Conservation (phyloP, 805 yeast genomes). For the Pichia occidentalis region DNA sequence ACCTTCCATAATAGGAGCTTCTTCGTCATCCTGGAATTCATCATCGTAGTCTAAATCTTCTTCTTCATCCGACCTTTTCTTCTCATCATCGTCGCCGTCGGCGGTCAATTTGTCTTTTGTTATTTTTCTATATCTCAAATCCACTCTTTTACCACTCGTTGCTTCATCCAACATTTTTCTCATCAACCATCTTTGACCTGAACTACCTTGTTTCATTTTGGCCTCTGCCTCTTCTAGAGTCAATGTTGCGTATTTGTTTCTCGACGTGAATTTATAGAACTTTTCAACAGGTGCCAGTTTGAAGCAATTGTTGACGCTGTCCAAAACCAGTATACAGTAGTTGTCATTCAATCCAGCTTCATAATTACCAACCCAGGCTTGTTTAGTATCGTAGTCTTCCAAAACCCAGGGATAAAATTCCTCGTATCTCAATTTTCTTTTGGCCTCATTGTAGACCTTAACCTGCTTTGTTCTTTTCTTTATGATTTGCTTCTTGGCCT, state of each 20-base stretch:
- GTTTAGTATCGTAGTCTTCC: slow-evolving; percentile 92
- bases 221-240: slow-evolving; percentile 96
- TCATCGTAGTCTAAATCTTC: slow-evolving; percentile 94
- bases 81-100: slow-evolving; percentile 30
- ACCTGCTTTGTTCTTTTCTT: slow-evolving; percentile 83
- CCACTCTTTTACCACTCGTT: slow-evolving; percentile 47
- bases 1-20: slow-evolving; percentile 95
- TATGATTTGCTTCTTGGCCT: slow-evolving; percentile 47
- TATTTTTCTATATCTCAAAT: slow-evolving; percentile 40
- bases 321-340: slow-evolving; percentile 80
- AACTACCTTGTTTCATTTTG: slow-evolving; percentile 69
- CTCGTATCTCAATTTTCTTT: slow-evolving; percentile 81
- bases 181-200: slow-evolving; percentile 94
- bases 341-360: slow-evolving; percentile 85
- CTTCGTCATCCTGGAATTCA: slow-evolving; percentile 98
- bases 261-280: slow-evolving; percentile 85
- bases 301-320: slow-evolving; percentile 65
- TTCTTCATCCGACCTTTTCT: slow-evolving; percentile 54
- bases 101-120: slow-evolving; percentile 29
- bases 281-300: slow-evolving; percentile 94
- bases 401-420: slow-evolving; percentile 97
- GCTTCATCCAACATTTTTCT: slow-evolving; percentile 69
- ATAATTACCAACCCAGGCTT: slow-evolving; percentile 92
- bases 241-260: slow-evolving; percentile 88
- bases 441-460: slow-evolving; percentile 72